Percentiles rank a stretch among this genome's conserved stretches.
phyloP scores from a whole-genome alignment of 75 land plant genomes.

The Cupressus sempervirens region DNA sequence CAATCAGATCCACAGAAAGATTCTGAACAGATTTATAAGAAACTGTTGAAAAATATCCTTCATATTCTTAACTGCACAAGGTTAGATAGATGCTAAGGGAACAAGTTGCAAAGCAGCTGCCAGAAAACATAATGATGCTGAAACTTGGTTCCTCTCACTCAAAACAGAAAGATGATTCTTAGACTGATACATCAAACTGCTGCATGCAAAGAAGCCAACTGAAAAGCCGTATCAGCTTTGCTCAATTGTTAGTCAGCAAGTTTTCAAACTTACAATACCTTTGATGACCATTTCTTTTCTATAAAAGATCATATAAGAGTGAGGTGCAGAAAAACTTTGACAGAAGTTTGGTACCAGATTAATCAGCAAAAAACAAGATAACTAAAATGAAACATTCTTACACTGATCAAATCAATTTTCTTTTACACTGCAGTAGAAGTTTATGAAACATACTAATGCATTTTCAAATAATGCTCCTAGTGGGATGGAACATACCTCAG shows the following conservation, averaged over 20 bases:
- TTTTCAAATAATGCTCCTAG: background rate
- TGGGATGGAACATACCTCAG: constrained; percentile 60
- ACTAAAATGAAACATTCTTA: background rate
- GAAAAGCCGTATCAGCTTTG: background rate
- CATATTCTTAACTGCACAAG: background rate
- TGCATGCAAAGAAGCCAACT: background rate
- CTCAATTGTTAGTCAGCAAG: background rate
- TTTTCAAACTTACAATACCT: background rate
- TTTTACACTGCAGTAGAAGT: background rate
- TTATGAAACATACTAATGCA: background rate
- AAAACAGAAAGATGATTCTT: background rate
- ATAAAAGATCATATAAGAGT: background rate
- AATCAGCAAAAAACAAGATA: background rate
- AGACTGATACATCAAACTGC: background rate
- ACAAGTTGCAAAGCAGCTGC: background rate
- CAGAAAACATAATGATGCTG: background rate
- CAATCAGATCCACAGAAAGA: background rate
- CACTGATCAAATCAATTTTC: background rate
- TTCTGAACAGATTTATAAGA: background rate
- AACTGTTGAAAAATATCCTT: background rate
- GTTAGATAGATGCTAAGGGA: background rate
- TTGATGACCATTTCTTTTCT: background rate
- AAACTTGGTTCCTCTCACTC: background rate
- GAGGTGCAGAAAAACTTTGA: background rate
- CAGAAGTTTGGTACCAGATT: background rate